Base-by-base conservation (phyloP, 768 basidiomycete genomes). In the Amanita subjunquillea region DNA sequence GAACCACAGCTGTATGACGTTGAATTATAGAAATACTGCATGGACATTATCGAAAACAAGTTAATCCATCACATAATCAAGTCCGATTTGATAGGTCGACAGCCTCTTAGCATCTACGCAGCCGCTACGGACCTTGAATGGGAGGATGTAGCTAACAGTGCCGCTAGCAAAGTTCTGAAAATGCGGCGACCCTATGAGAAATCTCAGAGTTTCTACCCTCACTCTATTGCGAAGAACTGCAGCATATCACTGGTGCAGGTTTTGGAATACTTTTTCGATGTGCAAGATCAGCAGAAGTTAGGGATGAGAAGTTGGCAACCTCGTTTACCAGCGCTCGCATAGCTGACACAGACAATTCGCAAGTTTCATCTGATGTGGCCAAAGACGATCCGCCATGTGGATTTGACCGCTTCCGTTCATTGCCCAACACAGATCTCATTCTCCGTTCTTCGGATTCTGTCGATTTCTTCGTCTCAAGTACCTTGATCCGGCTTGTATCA, bases 401-500 rank as follows among this genome's bases (percentile, higher is more conserved):
- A 25, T 25, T 25, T 25, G 23, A 25, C 23, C 37, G 13, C 13
- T 38, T 38, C 37, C 37, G 37, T 25, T 13, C 37, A 9, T 43
- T 38, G 9, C n/a, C 50, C n/a, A 51, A 32, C 6, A 55, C 57
- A 7, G 60, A 67, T 50, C 34, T 64, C 27, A 59, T 67, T 45
- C 53, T 67, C 12, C 60, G 55, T 13, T 58, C 63, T 5, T 60
- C 57, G 10, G 69, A 71, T 56, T 57, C 58, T 6, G 45, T 67
- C 38, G 60, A 71, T 48, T 69, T 69, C 55, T 45, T 44, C 22
- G 42, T 52, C 30, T 8, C 22, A 45, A 34, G 20, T 9, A 13
- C 29, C 29, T 22, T 52, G 20, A 25, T 52, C 5, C 42, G 51
- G 12, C 9, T 36, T n/a, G 30, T 52, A 12, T 52, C 51, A 6